These are phyloP conservation scores for Nissolia schottii DNA, from an alignment of 306 rosid genomes.

Conservation along the genomic window DNA sequence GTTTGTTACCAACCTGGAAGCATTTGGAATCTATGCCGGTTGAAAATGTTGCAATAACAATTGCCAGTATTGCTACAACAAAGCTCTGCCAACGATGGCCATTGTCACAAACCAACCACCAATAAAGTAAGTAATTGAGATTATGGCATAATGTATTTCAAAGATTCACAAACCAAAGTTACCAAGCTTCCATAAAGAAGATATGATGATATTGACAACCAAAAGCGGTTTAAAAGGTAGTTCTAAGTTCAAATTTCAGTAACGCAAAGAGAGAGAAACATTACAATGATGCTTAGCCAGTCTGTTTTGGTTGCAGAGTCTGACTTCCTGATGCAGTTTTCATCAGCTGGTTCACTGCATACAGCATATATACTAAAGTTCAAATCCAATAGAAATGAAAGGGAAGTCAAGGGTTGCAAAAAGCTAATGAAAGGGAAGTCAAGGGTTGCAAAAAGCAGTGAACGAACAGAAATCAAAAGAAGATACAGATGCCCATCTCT, in stretches of 20 bases:
- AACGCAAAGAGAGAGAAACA: conserved; percentile 11
- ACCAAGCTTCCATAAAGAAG: conserved; percentile 11
- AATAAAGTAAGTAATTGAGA: neutral
- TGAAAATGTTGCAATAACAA: conserved; percentile 90
- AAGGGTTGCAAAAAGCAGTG: conserved; percentile 13
- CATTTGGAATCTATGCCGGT: conserved; percentile 95
- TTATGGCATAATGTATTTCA: neutral
- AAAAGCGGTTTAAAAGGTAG: neutral
- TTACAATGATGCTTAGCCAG: conserved; percentile 93
- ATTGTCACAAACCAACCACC: conserved; percentile 11
- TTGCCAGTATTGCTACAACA: conserved; percentile 72
- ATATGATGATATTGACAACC: neutral
- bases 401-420: neutral
- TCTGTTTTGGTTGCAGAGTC: conserved; percentile 61
- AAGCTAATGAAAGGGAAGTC: neutral
- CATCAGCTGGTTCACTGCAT: conserved; percentile 84
- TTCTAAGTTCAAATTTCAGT: conserved; percentile 1
- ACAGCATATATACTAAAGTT: neutral
- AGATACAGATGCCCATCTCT: neutral
- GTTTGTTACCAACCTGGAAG: conserved; percentile 68
- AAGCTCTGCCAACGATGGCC: conserved; percentile 72
- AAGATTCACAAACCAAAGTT: neutral
- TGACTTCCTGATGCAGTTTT: conserved; percentile 64
- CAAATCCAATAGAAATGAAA: conserved; percentile 19
- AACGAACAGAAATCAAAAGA: neutral